Evolutionary conservation across 2,329 filamentous ascomycete genomes (phyloP).

Genomic region (Didymella pinodella): DNA sequence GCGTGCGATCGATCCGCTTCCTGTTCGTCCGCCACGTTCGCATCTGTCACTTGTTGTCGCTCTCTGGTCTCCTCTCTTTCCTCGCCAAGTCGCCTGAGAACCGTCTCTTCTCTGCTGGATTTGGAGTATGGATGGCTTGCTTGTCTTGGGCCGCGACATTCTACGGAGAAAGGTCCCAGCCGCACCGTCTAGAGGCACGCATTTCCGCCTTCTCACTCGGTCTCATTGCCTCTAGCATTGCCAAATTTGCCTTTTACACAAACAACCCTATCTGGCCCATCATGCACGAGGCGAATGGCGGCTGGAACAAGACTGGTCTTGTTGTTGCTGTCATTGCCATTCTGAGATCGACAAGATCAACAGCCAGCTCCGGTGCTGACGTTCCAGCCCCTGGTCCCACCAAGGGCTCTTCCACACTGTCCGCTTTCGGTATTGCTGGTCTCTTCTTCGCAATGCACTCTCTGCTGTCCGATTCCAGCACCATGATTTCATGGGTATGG

Average conservation of each 20-base stretch:
- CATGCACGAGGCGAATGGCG: slow-evolving; percentile 87
- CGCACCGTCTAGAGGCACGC: slow-evolving; percentile 78
- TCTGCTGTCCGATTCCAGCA: slow-evolving; percentile 93
- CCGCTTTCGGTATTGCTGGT: slow-evolving; percentile 80
- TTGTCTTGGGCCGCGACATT: slow-evolving; percentile 85
- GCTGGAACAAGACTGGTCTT: slow-evolving; percentile 87
- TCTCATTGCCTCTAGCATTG: slow-evolving; percentile 81
- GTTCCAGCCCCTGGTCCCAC: slow-evolving; percentile 62
- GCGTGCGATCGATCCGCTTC: slow-evolving; percentile 72
- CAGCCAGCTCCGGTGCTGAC: slow-evolving; percentile 57
- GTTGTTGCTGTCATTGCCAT: slow-evolving; percentile 77
- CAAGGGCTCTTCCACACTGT: slow-evolving; percentile 73
- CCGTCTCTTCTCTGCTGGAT: slow-evolving; percentile 81
- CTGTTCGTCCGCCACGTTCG: slow-evolving; percentile 74
- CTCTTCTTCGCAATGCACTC: slow-evolving; percentile 91
- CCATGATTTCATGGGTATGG: slow-evolving; percentile 99
- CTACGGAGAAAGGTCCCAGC: slow-evolving; percentile 77
- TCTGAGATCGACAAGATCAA: slow-evolving; percentile 75
- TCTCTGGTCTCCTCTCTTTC: slow-evolving; percentile 81
- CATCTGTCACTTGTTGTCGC: slow-evolving; percentile 76
- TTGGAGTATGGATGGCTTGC: slow-evolving; percentile 81
- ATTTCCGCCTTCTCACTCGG: slow-evolving; percentile 83
- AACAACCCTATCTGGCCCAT: slow-evolving; percentile 98
- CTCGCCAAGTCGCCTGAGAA: slow-evolving; percentile 73
- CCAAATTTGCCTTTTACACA: slow-evolving; percentile 91